Evolutionary conservation across 2,329 filamentous ascomycete species (phyloP), one percentile per base, ranked within the genome.

Genomic region (Fusarium sublunatum): DNA sequence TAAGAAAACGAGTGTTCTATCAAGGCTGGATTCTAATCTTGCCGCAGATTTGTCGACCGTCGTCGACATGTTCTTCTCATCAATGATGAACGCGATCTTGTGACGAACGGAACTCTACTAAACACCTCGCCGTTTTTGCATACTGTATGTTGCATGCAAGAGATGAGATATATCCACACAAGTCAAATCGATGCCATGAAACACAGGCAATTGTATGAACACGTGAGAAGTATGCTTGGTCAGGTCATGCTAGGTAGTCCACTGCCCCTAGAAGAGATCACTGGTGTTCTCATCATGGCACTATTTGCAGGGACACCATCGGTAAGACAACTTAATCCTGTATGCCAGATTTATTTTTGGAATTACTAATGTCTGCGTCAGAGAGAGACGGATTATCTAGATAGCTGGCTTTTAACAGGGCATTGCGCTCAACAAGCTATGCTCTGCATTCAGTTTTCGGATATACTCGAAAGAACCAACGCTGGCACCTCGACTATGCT

Each of bases 351-450:
- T 11, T 28, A 12, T 22, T 11, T 15, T 10, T 4, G 10, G 2
- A 6, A 7, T 13, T 15, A 11, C 55, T 60, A 29, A 60, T 13
- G 25, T 5, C 3, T 10, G 11, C 8, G 6, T 15, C 11, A 71
- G 59, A 58, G 49, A 10, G 65, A 67, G 8, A 60, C 68, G 2
- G 77, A 79, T 41, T 79, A 79, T 40, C 73, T 79, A 22, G 78
- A 79, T 41, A 79, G 77, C 44, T 79, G 77, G 78, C 63, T 79
- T 10, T 59, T 79, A 38, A 78, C 74, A 3, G 77, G 78, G 1
- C 77, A 78, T 42, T 79, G 78, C 35, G 76, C 74, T 0, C 75
- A 79, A 48, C 78, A 80, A 51, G 76, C 77, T 2, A 80, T 80
- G 76, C 61, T 80, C 9, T 77, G 76, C 45, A 78, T 79, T 35